Percentiles rank a stretch among this genome's conserved stretches.
Conservation (phyloP, 192 early-diverging fungal species). For the Coemansia aciculifera region DNA sequence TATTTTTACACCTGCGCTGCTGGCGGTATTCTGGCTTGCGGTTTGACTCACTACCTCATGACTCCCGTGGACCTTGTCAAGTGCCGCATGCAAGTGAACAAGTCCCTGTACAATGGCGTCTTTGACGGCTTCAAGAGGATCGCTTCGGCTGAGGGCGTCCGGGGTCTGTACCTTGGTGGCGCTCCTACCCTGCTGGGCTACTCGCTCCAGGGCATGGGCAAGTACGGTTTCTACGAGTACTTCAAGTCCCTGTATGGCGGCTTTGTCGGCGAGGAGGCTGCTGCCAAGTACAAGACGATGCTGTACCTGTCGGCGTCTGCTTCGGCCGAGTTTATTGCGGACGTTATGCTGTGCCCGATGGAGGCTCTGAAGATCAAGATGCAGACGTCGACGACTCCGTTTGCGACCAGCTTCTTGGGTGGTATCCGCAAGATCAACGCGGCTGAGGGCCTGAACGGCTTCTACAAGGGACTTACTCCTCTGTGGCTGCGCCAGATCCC, state of each 20-base stretch:
- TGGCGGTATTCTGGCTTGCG: slow-evolving; percentile 67
- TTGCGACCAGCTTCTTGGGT: slow-evolving; percentile 66
- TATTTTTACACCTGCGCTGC: slow-evolving; percentile 66
- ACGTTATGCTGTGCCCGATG: slow-evolving; percentile 80
- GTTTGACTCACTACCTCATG: slow-evolving; percentile 65
- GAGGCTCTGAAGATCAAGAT: slow-evolving; percentile 87
- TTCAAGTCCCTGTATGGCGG: slow-evolving; percentile 78
- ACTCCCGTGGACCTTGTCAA: slow-evolving; percentile 62
- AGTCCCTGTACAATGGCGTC: slow-evolving; percentile 54
- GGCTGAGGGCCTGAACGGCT: slow-evolving; percentile 66
- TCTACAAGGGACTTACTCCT: slow-evolving; percentile 71
- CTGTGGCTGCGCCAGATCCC: slow-evolving; percentile 84
- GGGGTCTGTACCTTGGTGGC: slow-evolving; percentile 74
- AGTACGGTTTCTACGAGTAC: slow-evolving; percentile 89
- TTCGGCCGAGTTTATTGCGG: slow-evolving; percentile 79
- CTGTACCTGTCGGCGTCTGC: slow-evolving; percentile 75
- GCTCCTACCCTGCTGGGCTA: slow-evolving; percentile 82
- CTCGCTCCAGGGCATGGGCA: slow-evolving; percentile 81
- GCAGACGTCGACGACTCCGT: slow-evolving; percentile 77
- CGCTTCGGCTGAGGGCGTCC: slow-evolving; percentile 64
- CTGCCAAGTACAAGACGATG: slow-evolving; percentile 71
- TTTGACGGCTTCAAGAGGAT: slow-evolving; percentile 61
- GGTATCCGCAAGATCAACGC: slow-evolving; percentile 63
- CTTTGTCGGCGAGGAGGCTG: slow-evolving; percentile 66
- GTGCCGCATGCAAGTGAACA: slow-evolving; percentile 61